phyloP scores from a whole-genome alignment of 2,329 filamentous ascomycete species.

The Epichloe sibirici region DNA sequence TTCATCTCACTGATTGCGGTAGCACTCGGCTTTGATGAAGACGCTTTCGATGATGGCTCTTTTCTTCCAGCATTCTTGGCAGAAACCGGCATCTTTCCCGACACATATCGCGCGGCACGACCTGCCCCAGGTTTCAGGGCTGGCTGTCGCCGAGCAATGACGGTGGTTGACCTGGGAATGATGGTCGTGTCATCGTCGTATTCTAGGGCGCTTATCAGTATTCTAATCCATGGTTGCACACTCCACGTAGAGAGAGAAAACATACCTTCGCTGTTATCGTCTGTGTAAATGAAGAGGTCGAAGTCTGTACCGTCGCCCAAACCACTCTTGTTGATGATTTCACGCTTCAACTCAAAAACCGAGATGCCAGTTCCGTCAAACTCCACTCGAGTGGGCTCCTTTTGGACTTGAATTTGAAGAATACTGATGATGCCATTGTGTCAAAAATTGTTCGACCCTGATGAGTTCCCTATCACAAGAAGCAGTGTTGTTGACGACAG shows the following conservation, averaged over 20 bases:
- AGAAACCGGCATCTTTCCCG: slow-evolving; percentile 84
- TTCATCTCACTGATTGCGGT: slow-evolving; percentile 55
- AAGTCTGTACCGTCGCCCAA: slow-evolving; percentile 94
- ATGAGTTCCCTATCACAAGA: slow-evolving; percentile 15
- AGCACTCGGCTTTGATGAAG: slow-evolving; percentile 40
- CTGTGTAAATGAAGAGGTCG: slow-evolving; percentile 85
- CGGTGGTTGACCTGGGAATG: slow-evolving; percentile 86
- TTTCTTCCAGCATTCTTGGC: slow-evolving; percentile 68
- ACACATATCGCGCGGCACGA: slow-evolving; percentile 86
- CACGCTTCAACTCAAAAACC: slow-evolving; percentile 96
- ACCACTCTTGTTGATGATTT: slow-evolving; percentile 90
- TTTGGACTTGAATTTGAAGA: slow-evolving; percentile 99
- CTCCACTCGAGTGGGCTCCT: slow-evolving; percentile 84
- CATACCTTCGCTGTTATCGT: slow-evolving; percentile 83
- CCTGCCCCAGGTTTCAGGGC: slow-evolving; percentile 77
- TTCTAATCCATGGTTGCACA: neutral
- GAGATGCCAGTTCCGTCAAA: slow-evolving; percentile 97
- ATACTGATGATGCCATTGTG: slow-evolving; percentile 86
- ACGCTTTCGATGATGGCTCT: slow-evolving; percentile 47
- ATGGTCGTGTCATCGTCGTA: slow-evolving; percentile 98
- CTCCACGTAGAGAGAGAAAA: slow-evolving; percentile 5
- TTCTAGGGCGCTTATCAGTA: slow-evolving; percentile 42
- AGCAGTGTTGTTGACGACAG: slow-evolving; percentile 6
- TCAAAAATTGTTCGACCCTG: slow-evolving; percentile 19
- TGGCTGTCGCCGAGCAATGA: slow-evolving; percentile 78